Evolutionary conservation across 345 rosid species (phyloP), one percentile per base, ranked within the genome.

Genomic region (Populus tremula): DNA sequence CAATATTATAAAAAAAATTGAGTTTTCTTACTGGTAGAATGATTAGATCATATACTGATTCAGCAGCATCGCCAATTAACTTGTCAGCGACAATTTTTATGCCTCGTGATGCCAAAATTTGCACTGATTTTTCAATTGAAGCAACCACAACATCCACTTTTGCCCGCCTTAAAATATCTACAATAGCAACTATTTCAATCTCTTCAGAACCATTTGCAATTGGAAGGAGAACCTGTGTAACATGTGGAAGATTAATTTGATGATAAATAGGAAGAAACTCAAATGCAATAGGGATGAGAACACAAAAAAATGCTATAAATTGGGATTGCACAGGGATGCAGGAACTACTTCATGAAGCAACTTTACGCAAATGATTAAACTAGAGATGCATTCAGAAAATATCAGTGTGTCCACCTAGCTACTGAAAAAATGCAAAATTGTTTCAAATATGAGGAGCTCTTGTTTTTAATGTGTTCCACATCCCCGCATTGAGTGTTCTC

Each of bases 191-290:
- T 75, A 90, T 78, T 87, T 92, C 99, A 79, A 91, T 82, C 79
- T 81, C 97, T 83, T 92, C 94, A 75, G 91, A 93, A 56, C 97
- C 98, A 74, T 93, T 92, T 79, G 98, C 97, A 80, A 90, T 86
- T 18, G 98, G 94, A 80, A 95, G 76, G 36, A 95, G 96, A 79
- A 92, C 94, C 97, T 95, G 88, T 59, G 41, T 18, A 47, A 77
- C 77, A 78, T 76, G 76, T 38, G 67, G 79, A 54, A 38, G 43
- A 41, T 75, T 47, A 76, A 71, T 50, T 36, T 65, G 27, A 50
- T 3, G n/a, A 63, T 4, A 73, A 79, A 12, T 14, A 1, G 5
- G 11, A 56, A 70, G 33, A 53, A 17, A 65, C 27, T 1, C 13
- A 63, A 27, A 63, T 47, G 50, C 50, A 14, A 47, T 14, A 13